Base-by-base conservation (phyloP, 2,329 filamentous ascomycete genomes). In the Hymenotorrendiella dingleyae region DNA sequence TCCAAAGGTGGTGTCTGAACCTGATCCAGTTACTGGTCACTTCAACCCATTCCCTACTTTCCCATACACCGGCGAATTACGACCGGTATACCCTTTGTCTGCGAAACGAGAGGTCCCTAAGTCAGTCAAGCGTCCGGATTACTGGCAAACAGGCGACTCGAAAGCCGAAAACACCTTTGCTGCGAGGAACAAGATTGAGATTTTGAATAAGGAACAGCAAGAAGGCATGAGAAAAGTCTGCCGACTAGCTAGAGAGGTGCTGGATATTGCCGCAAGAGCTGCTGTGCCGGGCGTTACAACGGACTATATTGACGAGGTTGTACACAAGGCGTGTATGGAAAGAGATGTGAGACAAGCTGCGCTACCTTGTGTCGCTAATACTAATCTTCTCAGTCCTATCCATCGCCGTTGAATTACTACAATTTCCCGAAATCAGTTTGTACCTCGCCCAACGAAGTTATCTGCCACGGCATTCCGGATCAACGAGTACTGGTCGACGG, bases 381-480 rank as follows among this genome's bases (percentile, higher is more conserved):
- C 56, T 60, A 43, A 62, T 36, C 9, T 19, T 8, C 14, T 34
- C 49, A 96, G 90, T 86, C 89, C 8, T 97, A 97, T 63, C 91
- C 91, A 0, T 96, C 91, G 1, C 89, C 91, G 1, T 72, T 97
- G 24, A 96, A 96, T 70, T 97, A 97, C 69, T 86, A 86, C 71
- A 74, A 90, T 65, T 98, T 97, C 68, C 93, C 93, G 53, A 98
- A 98, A 70, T 98, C 93, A 0, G 86, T 96, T 49, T 98, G 93
- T 68, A 97, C 91, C 3, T 97, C 91, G 3, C 69, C 86, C 37
- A 98, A 98, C 71, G 93, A 98, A 67, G 86, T 95, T 52, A 97
- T 98, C 64, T 98, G 93, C 71, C 93, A 98, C 72, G 93, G 93
- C 40, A 98, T 98, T 51, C 93, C 93, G 12, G 93, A 98, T 60